Evolutionary conservation across 768 basidiomycete species (phyloP), one percentile per base, ranked within the genome.

Genomic region (Jaapia argillacea): DNA sequence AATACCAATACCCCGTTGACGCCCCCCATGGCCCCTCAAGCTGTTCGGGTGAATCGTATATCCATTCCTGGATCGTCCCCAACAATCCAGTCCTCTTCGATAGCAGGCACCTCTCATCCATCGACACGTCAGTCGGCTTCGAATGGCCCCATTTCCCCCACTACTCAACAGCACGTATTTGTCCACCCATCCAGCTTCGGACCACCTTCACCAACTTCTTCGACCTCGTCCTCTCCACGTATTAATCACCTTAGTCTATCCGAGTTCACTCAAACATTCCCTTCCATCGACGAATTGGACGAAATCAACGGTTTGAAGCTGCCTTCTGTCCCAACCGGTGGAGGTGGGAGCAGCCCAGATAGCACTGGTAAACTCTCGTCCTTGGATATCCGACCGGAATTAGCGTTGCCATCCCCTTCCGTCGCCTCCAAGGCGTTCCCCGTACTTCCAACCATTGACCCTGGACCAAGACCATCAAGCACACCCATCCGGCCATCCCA

Each of bases 251-350:
- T 59, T 6, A 66, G 69, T 28, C 48, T 79, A n/a, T 64, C 71
- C 5, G 78, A 77, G 25, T 85, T 86, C 52, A 61, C 71, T 4
- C 71, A 75, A 40, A 59, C 71, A n/a, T 89, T 88, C 48, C 85
- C 85, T 0, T 72, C 85, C 6, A 83, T 89, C 51, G 77, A 84
- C 53, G 83, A 87, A 55, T 62, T 88, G 23, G 77, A 86, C 47
- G 78, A 79, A 55, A 61, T 66, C 43, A 66, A 70, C 10, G 57
- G 59, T 5, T 65, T 75, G 49, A 63, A 59, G 36, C 63, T 79
- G 26, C 74, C 75, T 23, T 65, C 75, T 5, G 66, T 72, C 13
- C 71, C 72, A 14, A 70, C 69, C 0, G 69, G 64, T 14, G 54
- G 31, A 36, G 48, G 51, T 39, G 44, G 55, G 23, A 61, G 57